Percentiles rank a stretch among this genome's conserved stretches.
phyloP scores from a whole-genome alignment of 2,329 filamentous ascomycete species.

The Phaeosphaeriaceae sp. region DNA sequence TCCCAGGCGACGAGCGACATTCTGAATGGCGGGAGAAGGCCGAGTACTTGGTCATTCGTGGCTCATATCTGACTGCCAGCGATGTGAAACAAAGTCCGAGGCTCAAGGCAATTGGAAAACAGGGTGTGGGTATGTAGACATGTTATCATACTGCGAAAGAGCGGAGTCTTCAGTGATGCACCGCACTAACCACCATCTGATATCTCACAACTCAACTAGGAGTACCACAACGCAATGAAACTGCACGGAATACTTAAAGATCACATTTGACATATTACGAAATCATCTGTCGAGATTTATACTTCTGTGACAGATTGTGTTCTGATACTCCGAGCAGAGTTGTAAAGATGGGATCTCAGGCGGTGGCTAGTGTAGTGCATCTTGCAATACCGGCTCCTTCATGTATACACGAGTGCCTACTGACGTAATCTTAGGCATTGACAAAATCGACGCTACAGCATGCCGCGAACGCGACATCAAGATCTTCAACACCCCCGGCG shows the following conservation, averaged over 20 bases:
- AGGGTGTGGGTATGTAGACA: slow-evolving; percentile 51
- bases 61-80: slow-evolving; percentile 47
- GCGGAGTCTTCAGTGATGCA: too few species aligned
- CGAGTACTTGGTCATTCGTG: slow-evolving; percentile 49
- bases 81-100: slow-evolving; percentile 48
- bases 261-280: too few species aligned
- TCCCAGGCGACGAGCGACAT: slow-evolving; percentile 43
- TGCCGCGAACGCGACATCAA: slow-evolving; percentile 50
- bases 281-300: too few species aligned
- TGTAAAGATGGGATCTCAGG: too few species aligned
- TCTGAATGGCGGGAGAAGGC: slow-evolving; percentile 53
- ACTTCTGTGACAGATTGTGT: too few species aligned
- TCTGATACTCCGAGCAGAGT: too few species aligned
- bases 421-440: slow-evolving; percentile 41
- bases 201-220: too few species aligned
- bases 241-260: too few species aligned
- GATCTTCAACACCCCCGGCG: slow-evolving; percentile 58
- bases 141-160: neutral
- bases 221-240: too few species aligned
- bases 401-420: neutral
- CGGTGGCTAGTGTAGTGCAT: neutral
- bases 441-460: slow-evolving; percentile 52
- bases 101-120: slow-evolving; percentile 55
- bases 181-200: neutral
- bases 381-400: neutral